Evolutionary conservation across 495 filamentous ascomycete genomes (phyloP), one percentile per base, ranked within the genome.

Genomic region (Tuber borchii): DNA sequence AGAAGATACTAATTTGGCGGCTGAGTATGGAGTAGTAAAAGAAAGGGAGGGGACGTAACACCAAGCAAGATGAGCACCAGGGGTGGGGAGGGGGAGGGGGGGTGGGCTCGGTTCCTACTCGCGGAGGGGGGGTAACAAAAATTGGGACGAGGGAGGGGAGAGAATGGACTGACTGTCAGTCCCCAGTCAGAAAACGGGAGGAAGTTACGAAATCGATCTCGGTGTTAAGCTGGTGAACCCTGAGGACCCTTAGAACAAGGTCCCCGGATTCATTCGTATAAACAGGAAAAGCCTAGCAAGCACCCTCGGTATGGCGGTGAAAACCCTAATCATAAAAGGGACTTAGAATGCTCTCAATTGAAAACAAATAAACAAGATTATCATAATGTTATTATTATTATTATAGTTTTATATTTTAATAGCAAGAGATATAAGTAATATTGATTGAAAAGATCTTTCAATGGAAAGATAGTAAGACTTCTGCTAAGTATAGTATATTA

Each of bases 161-260:
- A 65, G 4, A 3, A 65, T 65, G 56, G 26, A 65, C 26, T 65
- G 56, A 65, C 56, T 65, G 56, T 17, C 17, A 65, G 26, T 34
- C 56, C 56, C 56, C 56, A 14, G 56, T 61, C n/a, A 26, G 51
- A 61, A 61, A 61, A n/a, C 10, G 51, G 51, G n/a, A 20, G 45
- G 45, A 61, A n/a, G 51, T 65, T 65, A 65, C 31, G 56, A 65
- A 65, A 17, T 65, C 26, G 56, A 65, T 65, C 56, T 65, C 56
- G 56, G 56, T 65, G 56, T 65, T 65, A 65, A 34, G 56, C 56
- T 14, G 10, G 51, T 12, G 56, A 65, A 65, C 56, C 56, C 56
- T 65, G 56, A 65, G 17, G 56, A 65, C 56, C 56, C 56, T 34
- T 65, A 4, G 56, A 26, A 65, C 1, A 19, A 31, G 56, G 39